Conservation (phyloP, 2,329 filamentous ascomycete genomes). For the Xylaria arbuscula region DNA sequence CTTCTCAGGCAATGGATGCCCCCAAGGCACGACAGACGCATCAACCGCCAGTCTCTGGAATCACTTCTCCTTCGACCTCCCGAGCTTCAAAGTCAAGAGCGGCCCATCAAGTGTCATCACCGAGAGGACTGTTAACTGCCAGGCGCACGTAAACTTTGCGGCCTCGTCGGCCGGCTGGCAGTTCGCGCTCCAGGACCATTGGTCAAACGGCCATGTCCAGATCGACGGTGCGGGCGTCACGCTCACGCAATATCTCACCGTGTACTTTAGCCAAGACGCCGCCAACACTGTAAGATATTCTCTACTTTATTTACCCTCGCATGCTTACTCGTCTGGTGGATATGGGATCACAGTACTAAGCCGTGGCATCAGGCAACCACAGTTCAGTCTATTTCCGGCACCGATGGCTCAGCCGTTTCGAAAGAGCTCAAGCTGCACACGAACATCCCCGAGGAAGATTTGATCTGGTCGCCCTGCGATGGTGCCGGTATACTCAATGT, state of each 20-base stretch:
- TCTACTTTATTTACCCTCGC: background rate
- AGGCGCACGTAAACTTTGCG: constrained; percentile 38
- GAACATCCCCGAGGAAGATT: constrained; percentile 30
- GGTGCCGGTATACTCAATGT: constrained; percentile 40
- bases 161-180: constrained; percentile 39
- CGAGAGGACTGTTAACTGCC: constrained; percentile 40
- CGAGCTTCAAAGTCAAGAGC: constrained; percentile 36
- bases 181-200: constrained; percentile 40
- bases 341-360: background rate
- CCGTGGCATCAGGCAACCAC: constrained; percentile 12
- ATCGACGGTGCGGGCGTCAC: constrained; percentile 36
- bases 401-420: constrained; percentile 24
- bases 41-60: constrained; percentile 32
- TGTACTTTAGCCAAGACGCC: constrained; percentile 41
- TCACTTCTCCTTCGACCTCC: constrained; percentile 38
- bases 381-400: constrained; percentile 32
- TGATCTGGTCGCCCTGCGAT: constrained; percentile 41
- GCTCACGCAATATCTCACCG: constrained; percentile 40
- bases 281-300: constrained; percentile 35
- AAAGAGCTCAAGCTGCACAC: constrained; percentile 35
- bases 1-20: constrained; percentile 43
- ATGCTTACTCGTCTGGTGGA: background rate
- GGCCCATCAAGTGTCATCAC: constrained; percentile 25
- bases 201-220: constrained; percentile 38
- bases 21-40: constrained; percentile 34